Evolutionary conservation across 2,329 filamentous ascomycete genomes (phyloP), one percentile per base, ranked within the genome.

Genomic region (Penicillium crustosum): DNA sequence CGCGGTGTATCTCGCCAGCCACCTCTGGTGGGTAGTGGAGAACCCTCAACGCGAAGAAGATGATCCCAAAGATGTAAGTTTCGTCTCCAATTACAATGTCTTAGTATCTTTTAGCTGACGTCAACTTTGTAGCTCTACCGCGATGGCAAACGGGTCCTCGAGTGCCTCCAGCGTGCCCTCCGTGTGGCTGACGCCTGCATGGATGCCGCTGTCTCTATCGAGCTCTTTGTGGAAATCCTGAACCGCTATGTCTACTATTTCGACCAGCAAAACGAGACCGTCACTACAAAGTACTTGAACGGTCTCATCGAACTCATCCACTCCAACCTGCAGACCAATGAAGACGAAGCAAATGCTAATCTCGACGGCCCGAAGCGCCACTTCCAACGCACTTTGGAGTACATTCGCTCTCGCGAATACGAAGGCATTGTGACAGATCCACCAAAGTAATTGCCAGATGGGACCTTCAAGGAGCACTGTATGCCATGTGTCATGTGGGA

Each of bases 221-320:
- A 99, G 77, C 83, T 99, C 49, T 99, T 99, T 77, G 93, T 99
- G 57, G 94, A 99, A 78, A 99, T 99, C 62, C 80, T 99, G 55
- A 97, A 99, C 75, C 87, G 94, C 75, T 99, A 99, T 73, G 93
- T 97, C 53, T 99, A 99, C 77, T 99, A 97, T 80, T 99, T 97
- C 79, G 94, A 99, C 76, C 93, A 99, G 75, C 91, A 96, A 73
- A 99, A 99, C 76, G 94, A 99, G 78, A 93, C 93, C 65, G 94
- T 99, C 39, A 99, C 94, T 6, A 97, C 89, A 3, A 97, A 97
- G 77, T 99, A 97, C 74, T 84, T 99, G 62, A 99, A 99, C 72
- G 94, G 94, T 4, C 86, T 99, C 50, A 97, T 99, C 71, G 94
- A 99, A 78, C 86, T 99, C 62, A 97, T 99, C 70, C 93, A 99